phyloP scores from a whole-genome alignment of 495 filamentous ascomycete genomes.

The Aspergillus haitiensis region DNA sequence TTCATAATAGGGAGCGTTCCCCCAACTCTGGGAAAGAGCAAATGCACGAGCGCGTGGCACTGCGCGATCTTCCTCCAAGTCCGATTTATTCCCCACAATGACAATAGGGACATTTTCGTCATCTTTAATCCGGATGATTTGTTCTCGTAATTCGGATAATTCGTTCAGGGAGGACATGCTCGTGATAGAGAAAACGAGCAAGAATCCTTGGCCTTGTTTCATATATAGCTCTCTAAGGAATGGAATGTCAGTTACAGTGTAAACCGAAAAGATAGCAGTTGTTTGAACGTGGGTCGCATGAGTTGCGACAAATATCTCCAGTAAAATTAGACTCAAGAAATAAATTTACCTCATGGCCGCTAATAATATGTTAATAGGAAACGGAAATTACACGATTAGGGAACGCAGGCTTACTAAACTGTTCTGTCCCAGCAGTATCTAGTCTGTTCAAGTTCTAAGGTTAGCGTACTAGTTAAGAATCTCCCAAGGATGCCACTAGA shows the following conservation, averaged over 20 bases:
- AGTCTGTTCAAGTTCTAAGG: conserved; percentile 54
- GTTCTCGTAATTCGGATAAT: conserved; percentile 83
- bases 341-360: conserved; percentile 67
- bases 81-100: conserved; percentile 96
- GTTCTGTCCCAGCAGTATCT: conserved; percentile 96
- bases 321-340: conserved; percentile 6
- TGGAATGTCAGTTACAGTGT: conserved; percentile 20
- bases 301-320: neutral
- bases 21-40: conserved; percentile 83
- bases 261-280: conserved; percentile 11
- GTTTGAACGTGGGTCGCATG: conserved; percentile 8
- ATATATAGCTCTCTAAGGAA: conserved; percentile 82
- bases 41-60: conserved; percentile 84
- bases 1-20: conserved; percentile 91
- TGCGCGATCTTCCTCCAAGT: conserved; percentile 86
- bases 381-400: neutral
- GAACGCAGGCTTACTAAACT: conserved; percentile 74
- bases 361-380: conserved; percentile 38
- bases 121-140: conserved; percentile 97
- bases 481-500: neutral
- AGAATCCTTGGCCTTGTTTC: conserved; percentile 94
- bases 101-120: conserved; percentile 89
- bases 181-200: conserved; percentile 96
- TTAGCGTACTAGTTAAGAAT: conserved; percentile 14
- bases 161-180: conserved; percentile 82